Base-by-base conservation (phyloP, 2,329 filamentous ascomycete genomes). In the Aspergillus cejpii region DNA sequence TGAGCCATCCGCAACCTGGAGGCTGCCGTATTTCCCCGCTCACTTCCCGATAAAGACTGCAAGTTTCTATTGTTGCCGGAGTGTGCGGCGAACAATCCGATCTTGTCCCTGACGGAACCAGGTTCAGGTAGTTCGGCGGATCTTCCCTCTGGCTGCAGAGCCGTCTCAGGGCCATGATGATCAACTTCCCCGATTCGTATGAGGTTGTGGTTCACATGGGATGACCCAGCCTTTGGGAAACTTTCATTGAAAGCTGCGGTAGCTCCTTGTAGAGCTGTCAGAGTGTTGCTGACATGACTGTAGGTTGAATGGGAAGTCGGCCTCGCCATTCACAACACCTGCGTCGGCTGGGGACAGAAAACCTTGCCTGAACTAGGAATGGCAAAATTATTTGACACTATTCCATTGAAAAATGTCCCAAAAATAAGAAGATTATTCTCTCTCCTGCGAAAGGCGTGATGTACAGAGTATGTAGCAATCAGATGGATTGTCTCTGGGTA, bases 51-150 rank as follows among this genome's bases (percentile, higher is more conserved):
- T 42, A 39, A 14, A 23, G 48, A 26, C n/a, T 44, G 44, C 4
- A 48, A 28, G 26, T 19, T 44, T 15, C 12, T 46, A 33, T 1
- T 54, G 37, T 10, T 53, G 51, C 19, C 23, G 8, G 55, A 52
- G 40, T 51, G 54, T 19, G 53, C 50, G 17, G 58, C 57, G 45
- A 67, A 66, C 40, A 47, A 56, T 38, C 62, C 62, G 39, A 69
- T 66, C 46, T 63, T 69, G 47, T 67, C 64, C 50, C 51, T 67
- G 31, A 70, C 67, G 4, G 65, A 62, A 17, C 62, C 63, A 17
- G 56, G 53, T 48, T 62, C 59, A 5, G 61, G 64, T n/a, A 51
- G 52, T 21, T 50, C 43, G 7, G 57, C 52, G 2, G 58, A 54
- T 31, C 53, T 56, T 41, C 52, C 47, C 34, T 55, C 48, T 21